Conservation (phyloP, 768 basidiomycete genomes). For the Chalciporus chontae region DNA sequence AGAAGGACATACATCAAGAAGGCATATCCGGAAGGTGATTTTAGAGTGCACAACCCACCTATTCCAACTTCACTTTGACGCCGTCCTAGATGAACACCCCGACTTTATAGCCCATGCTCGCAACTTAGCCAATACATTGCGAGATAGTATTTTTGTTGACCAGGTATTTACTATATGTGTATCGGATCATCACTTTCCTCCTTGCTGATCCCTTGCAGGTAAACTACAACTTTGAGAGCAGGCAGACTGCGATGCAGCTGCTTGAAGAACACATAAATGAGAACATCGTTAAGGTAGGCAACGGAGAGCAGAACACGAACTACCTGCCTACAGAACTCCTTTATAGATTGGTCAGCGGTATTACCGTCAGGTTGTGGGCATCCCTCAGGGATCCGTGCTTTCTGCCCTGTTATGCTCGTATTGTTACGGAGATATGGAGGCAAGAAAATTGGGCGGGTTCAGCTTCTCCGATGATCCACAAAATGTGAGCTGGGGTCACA, state of each 20-base stretch:
- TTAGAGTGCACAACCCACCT: background rate
- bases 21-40: slow-evolving; percentile 64
- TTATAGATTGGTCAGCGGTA: slow-evolving; percentile 73
- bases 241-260: slow-evolving; percentile 61
- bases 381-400: slow-evolving; percentile 97
- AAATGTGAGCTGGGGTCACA: slow-evolving; percentile 48
- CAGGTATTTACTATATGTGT: slow-evolving; percentile 43
- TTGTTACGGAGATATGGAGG: slow-evolving; percentile 92
- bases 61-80: background rate
- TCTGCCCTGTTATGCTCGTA: slow-evolving; percentile 91
- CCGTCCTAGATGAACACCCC: slow-evolving; percentile 61
- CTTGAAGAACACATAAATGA: slow-evolving; percentile 88
- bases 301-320: background rate
- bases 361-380: slow-evolving; percentile 89
- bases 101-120: slow-evolving; percentile 71
- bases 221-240: slow-evolving; percentile 47
- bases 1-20: slow-evolving; percentile 55
- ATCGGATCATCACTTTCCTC: background rate
- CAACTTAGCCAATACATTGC: slow-evolving; percentile 59
- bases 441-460: slow-evolving; percentile 35
- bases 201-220: slow-evolving; percentile 35
- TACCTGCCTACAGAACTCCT: background rate
- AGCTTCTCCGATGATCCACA: slow-evolving; percentile 52
- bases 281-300: slow-evolving; percentile 81
- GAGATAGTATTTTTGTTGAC: slow-evolving; percentile 83